Evolutionary conservation across 2,329 filamentous ascomycete species (phyloP), one percentile per base, ranked within the genome.

Genomic region (Hymenoscyphus occultus): DNA sequence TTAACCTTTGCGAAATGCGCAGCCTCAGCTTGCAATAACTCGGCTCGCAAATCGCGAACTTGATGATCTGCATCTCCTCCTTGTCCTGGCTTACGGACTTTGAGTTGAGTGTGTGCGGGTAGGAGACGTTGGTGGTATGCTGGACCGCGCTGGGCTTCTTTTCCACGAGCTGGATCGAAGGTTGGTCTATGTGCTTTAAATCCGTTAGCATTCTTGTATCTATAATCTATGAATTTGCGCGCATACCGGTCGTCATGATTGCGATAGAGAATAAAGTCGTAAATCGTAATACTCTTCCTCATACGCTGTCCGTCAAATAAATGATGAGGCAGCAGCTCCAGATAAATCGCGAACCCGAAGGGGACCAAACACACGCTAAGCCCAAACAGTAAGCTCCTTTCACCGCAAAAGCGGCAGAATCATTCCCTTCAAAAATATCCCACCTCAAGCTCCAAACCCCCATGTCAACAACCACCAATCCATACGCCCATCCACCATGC

Each of bases 61-160:
- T 84, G 78, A 59, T 80, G 76, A 70, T 96, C 92, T 42, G 89
- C 89, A 69, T 88, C 89, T 70, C 92, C 91, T 72, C 95, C 95
- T 80, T 99, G 95, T 56, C 93, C 93, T n/a, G 90, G 84, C 80
- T 95, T 86, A 67, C 92, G 87, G 76, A 89, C 90, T 80, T 99
- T 99, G 75, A 99, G 88, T 69, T 92, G 89, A 13, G 92, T 98
- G 78, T 99, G 90, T 39, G 95, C 95, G 40, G 95, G 94, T 14
- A 97, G 88, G 16, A 98, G 90, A 73, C 95, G 90, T 79, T 98
- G 94, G 77, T 99, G 95, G 81, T 97, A 98, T 72, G 93, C 94
- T 60, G 92, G 91, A 59, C 95, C 95, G 74, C 93, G 90, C 66
- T 93, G 90, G 74, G 93, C 92, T 79, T 99, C 95, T 83, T 97